Evolutionary conservation across 805 yeast species (phyloP).

Genomic region (Zygosaccharomyces kombuchaensis): DNA sequence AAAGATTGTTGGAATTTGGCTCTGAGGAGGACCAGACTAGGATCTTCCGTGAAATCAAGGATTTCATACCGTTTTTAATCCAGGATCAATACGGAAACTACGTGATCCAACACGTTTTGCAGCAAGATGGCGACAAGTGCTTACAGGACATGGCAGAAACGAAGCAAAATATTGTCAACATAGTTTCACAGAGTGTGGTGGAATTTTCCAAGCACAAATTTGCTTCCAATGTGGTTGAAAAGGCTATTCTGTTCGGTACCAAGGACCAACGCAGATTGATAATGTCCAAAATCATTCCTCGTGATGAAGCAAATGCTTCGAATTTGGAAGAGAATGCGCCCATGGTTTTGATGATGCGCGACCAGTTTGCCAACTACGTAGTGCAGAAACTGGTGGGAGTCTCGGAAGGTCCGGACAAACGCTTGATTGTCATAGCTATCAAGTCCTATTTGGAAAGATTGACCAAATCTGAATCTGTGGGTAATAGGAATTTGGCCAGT

Average conservation of each 20-base stretch:
- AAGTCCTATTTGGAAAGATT: constrained; percentile 69
- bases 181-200: constrained; percentile 69
- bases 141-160: constrained; percentile 40
- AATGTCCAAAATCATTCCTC: constrained; percentile 61
- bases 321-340: constrained; percentile 61
- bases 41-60: constrained; percentile 67
- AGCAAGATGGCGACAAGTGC: constrained; percentile 51
- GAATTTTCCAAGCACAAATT: constrained; percentile 91
- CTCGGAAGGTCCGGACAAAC: constrained; percentile 65
- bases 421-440: constrained; percentile 64
- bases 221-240: constrained; percentile 96
- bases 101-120: constrained; percentile 92
- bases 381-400: constrained; percentile 90
- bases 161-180: constrained; percentile 48
- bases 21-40: constrained; percentile 56
- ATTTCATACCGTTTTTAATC: constrained; percentile 67
- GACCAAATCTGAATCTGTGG: constrained; percentile 30
- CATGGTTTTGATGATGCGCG: constrained; percentile 90
- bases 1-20: constrained; percentile 81
- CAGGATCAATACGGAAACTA: constrained; percentile 98
- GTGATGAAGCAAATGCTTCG: constrained; percentile 42
- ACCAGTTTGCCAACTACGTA: constrained; percentile 96
- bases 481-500: constrained; percentile 36
- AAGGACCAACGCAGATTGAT: constrained; percentile 56
- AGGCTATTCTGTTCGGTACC: constrained; percentile 74